These are phyloP conservation scores for Phytophthora fragariae DNA, from an alignment of 352 stramenopile species.

Conservation along the genomic window DNA sequence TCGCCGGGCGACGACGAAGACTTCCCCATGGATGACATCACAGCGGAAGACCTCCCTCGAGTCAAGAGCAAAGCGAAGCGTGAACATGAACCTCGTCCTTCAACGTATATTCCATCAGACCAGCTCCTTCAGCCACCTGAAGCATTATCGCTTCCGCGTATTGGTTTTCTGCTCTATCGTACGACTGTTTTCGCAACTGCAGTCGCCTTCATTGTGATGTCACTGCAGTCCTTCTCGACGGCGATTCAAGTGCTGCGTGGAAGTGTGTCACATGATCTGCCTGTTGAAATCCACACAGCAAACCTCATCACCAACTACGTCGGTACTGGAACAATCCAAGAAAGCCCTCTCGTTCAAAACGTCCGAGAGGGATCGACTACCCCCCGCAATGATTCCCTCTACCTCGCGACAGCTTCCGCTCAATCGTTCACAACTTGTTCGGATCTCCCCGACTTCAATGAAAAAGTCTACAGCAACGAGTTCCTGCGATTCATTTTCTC, in stretches of 20 bases:
- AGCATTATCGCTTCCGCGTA: constrained; percentile 9
- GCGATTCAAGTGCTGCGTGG: constrained; percentile 27
- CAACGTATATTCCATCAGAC: background rate
- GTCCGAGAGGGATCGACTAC: constrained; percentile 31
- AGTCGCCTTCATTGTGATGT: constrained; percentile 35
- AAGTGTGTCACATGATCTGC: constrained; percentile 28
- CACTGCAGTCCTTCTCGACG: constrained; percentile 20
- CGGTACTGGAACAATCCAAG: constrained; percentile 32
- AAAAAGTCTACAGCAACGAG: constrained; percentile 41
- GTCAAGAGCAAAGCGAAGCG: background rate
- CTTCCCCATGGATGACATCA: constrained; percentile 9
- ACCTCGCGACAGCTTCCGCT: constrained; percentile 35
- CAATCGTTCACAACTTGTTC: constrained; percentile 36
- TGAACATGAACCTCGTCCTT: background rate
- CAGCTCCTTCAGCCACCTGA: constrained; percentile 14
- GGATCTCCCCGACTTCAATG: constrained; percentile 16
- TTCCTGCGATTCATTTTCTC: constrained; percentile 40
- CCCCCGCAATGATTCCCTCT: constrained; percentile 47
- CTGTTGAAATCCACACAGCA: constrained; percentile 16
- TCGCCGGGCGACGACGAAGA: background rate
- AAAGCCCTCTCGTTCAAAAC: constrained; percentile 43
- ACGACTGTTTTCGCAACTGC: constrained; percentile 25
- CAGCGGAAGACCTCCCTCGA: background rate
- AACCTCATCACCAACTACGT: constrained; percentile 41
- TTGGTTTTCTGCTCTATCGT: constrained; percentile 32